Conservation (phyloP, 495 filamentous ascomycete genomes). For the Schizothecium vesticola region DNA sequence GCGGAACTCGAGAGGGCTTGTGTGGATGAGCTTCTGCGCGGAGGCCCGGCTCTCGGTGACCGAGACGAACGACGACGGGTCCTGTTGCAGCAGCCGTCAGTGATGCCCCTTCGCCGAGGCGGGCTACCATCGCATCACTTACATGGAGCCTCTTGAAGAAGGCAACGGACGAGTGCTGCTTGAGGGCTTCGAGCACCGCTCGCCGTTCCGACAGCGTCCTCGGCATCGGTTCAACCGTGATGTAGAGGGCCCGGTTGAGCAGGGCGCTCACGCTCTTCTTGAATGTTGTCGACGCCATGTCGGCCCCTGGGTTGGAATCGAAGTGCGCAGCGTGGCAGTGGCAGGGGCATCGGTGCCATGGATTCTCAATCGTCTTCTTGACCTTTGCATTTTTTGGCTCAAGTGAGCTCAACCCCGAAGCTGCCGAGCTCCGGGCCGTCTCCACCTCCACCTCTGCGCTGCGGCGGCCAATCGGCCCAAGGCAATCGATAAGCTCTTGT, state of each 20-base stretch:
- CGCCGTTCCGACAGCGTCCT: constrained; percentile 63
- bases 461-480: background rate
- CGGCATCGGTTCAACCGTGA: constrained; percentile 61
- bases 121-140: constrained; percentile 10
- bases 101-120: background rate
- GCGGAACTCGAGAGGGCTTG: background rate
- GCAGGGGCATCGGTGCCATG: background rate
- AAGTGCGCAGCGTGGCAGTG: background rate
- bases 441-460: background rate
- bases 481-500: background rate
- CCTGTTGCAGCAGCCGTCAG: constrained; percentile 11
- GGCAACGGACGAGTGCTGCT: constrained; percentile 70
- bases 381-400: background rate
- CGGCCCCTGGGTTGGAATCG: background rate
- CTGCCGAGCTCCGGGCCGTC: background rate
- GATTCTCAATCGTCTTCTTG: background rate
- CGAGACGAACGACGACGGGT: constrained; percentile 39
- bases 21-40: constrained; percentile 8
- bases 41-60: constrained; percentile 24
- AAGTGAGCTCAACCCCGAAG: background rate
- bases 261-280: background rate
- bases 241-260: constrained; percentile 44
- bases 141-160: constrained; percentile 71
- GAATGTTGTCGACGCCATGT: background rate
- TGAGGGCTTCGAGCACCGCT: constrained; percentile 62